These are phyloP conservation scores for Rhexocercosporidium sp. DNA, from an alignment of 2,329 filamentous ascomycete genomes.

Conservation along the genomic window DNA sequence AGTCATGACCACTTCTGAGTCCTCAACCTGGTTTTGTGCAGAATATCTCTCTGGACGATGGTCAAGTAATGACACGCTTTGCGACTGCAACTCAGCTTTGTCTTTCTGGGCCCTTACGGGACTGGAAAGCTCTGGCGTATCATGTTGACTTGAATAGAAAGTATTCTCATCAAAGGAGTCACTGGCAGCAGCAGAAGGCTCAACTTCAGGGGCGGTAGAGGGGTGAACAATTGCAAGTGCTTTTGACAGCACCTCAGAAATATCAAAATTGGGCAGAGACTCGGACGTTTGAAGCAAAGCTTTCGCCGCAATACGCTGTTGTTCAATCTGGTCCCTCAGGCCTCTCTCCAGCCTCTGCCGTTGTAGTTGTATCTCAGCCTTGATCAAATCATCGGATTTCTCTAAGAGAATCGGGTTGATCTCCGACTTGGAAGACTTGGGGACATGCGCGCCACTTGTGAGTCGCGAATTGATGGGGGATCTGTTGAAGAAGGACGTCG, in stretches of 20 bases:
- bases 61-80: conserved; percentile 32
- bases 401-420: conserved; percentile 84
- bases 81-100: conserved; percentile 31
- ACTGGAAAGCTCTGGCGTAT: conserved; percentile 67
- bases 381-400: conserved; percentile 84
- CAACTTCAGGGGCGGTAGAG: conserved; percentile 61
- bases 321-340: conserved; percentile 78
- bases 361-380: conserved; percentile 80
- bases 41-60: conserved; percentile 29
- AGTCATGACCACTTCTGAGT: conserved; percentile 36
- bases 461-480: conserved; percentile 38
- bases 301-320: conserved; percentile 54
- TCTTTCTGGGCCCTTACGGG: conserved; percentile 41
- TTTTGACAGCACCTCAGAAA: conserved; percentile 74
- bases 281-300: conserved; percentile 51
- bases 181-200: conserved; percentile 65
- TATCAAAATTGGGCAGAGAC: conserved; percentile 67
- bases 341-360: conserved; percentile 80
- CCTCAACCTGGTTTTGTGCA: conserved; percentile 31
- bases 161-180: conserved; percentile 93
- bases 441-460: conserved; percentile 42
- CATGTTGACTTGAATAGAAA: conserved; percentile 93
- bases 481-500: conserved; percentile 33
- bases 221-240: conserved; percentile 74
- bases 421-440: conserved; percentile 60